These are phyloP conservation scores for Ambrosiella cleistominuta DNA, from an alignment of 2,329 filamentous ascomycete species.

Conservation along the genomic window DNA sequence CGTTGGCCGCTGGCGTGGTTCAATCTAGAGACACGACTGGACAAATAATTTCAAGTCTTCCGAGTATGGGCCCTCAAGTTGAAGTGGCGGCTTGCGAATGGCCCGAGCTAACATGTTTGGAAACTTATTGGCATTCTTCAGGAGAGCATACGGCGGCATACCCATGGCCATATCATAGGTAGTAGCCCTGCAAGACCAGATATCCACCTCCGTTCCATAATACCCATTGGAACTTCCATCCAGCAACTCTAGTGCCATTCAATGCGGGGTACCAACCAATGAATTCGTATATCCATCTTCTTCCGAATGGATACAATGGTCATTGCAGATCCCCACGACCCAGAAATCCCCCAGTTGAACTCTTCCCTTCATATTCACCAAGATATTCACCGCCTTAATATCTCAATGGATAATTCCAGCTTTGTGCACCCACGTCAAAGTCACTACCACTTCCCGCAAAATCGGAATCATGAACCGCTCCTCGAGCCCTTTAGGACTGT, in stretches of 20 bases:
- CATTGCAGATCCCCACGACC: slow-evolving; percentile 41
- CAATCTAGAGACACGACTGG: slow-evolving; percentile 53
- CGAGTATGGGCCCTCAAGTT: slow-evolving; percentile 58
- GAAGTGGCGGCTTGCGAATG: slow-evolving; percentile 44
- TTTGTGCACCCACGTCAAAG: slow-evolving; percentile 48
- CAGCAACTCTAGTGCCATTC: slow-evolving; percentile 72
- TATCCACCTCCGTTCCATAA: slow-evolving; percentile 58
- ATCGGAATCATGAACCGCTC: slow-evolving; percentile 56
- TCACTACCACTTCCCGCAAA: slow-evolving; percentile 46
- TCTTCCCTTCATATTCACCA: slow-evolving; percentile 57
- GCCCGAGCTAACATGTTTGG: slow-evolving; percentile 27
- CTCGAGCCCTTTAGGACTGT: slow-evolving; percentile 43
- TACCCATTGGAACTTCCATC: slow-evolving; percentile 26
- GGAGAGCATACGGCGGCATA: slow-evolving; percentile 48
- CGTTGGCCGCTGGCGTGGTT: slow-evolving; percentile 49
- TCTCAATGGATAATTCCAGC: slow-evolving; percentile 55
- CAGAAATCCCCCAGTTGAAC: slow-evolving; percentile 78
- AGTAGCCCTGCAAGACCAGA: slow-evolving; percentile 73
- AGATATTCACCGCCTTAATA: slow-evolving; percentile 62
- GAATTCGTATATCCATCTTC: slow-evolving; percentile 63
- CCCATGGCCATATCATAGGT: slow-evolving; percentile 69
- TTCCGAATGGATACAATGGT: slow-evolving; percentile 18
- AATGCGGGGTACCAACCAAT: slow-evolving; percentile 67
- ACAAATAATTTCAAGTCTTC: slow-evolving; percentile 50
- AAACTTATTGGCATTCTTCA: slow-evolving; percentile 19